Evolutionary conservation across 208 protist genomes (phyloP).

Genomic region (Acanthamoeba rhysodes): DNA sequence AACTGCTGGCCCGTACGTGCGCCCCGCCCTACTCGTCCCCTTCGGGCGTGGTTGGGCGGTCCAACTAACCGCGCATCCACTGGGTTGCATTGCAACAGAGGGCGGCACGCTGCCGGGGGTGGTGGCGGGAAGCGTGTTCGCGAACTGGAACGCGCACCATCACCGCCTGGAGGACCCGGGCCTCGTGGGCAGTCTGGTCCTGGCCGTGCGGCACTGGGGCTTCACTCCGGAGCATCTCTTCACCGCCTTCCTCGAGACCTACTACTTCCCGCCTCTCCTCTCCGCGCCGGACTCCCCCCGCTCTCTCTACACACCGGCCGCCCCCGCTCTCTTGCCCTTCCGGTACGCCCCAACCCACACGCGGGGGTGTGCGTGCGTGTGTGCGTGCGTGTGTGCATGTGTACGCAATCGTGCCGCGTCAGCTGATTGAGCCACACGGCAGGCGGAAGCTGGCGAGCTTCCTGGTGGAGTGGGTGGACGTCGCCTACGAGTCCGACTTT

Average conservation of each 20-base stretch:
- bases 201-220: background rate
- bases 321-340: too few species aligned
- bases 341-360: too few species aligned
- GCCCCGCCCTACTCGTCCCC: background rate
- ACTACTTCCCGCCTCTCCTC: background rate
- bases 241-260: slow-evolving; percentile 11
- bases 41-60: background rate
- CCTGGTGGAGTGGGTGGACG: background rate
- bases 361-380: too few species aligned
- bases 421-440: too few species aligned
- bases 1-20: background rate
- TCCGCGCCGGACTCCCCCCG: background rate
- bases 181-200: background rate
- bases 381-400: too few species aligned
- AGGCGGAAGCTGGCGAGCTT: background rate
- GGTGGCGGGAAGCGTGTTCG: background rate
- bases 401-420: too few species aligned
- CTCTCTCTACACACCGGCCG: too few species aligned
- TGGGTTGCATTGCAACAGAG: background rate
- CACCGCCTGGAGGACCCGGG: too few species aligned
- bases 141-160: too few species aligned
- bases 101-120: background rate
- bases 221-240: background rate
- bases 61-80: background rate
- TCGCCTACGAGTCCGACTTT: background rate